These are phyloP conservation scores for Oryza meyeriana DNA, from an alignment of 176 grass and related monocot genomes.

Conservation along the genomic window DNA sequence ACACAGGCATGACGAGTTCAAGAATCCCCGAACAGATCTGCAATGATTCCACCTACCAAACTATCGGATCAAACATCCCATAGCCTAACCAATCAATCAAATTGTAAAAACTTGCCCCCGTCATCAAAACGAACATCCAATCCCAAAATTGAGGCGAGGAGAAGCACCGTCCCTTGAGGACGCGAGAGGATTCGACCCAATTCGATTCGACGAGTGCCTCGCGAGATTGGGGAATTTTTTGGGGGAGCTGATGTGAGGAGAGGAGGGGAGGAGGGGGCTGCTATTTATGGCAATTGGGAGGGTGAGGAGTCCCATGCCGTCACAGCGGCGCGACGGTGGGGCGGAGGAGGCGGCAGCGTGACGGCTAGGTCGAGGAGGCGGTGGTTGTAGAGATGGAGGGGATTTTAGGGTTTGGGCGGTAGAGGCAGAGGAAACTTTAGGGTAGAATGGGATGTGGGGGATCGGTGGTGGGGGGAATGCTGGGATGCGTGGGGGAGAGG, in stretches of 20 bases:
- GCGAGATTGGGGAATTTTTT: neutral
- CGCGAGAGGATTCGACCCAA: neutral
- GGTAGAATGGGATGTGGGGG: no score
- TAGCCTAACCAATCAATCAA: neutral
- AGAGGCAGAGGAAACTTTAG: no score
- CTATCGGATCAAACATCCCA: neutral
- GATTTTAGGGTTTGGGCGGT: no score
- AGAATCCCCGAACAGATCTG: neutral
- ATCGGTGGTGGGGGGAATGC: no score
- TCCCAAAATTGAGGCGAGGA: neutral
- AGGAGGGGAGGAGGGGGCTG: neutral
- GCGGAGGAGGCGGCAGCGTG: no score
- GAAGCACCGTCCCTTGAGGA: constrained; percentile 13
- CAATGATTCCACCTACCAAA: neutral
- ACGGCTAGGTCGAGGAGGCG: no score
- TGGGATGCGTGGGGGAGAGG: no score
- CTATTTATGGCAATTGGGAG: neutral
- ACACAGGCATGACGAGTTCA: neutral
- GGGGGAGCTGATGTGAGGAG: neutral
- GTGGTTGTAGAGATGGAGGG: no score
- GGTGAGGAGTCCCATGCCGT: constrained; percentile 28
- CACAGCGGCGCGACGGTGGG: no score
- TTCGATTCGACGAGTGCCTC: neutral
- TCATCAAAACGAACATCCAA: neutral
- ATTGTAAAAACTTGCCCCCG: neutral